Evolutionary conservation across 805 yeast species (phyloP), one percentile per base, ranked within the genome.

Genomic region (Saturnispora zaruensis): DNA sequence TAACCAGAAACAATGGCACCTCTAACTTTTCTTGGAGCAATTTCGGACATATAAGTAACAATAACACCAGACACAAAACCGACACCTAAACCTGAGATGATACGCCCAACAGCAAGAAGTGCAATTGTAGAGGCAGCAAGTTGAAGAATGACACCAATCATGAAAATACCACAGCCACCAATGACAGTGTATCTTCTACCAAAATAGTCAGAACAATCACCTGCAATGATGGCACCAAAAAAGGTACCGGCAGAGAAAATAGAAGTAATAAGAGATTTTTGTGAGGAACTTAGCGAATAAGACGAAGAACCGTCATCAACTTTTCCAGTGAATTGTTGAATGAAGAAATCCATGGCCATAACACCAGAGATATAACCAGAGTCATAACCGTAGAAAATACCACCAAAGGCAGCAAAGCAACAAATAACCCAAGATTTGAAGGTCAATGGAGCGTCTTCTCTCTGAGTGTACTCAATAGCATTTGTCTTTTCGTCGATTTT

Each of bases 1-100:
- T 90, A 90, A 51, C 90, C 76, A 6, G 90, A 88, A 34, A 95
- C 93, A 48, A 93, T 74, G 54, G 97, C 75, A 48, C 98, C 98
- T 64, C 98, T 78, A 65, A 87, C 87, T 63, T 82, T 78, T n/a
- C 91, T 78, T 21, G 99, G 98, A 4, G 97, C 96, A 63, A 90
- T 77, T 67, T 91, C 99, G 49, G 88, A 75, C 53, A 91, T 85
- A 73, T 88, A 90, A 51, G 93, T 73, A 0, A 98, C 98, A n/a
- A 97, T 87, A 50, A 88, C 83, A 50, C 91, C 72, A 3, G 97
- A 89, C 1, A 97, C 98, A 49, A 86, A 76, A 57, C 99, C 99
- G 25, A 91, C 96, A 59, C 96, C 98, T 66, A 87, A 86, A 14
- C 99, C 99, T 82, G 93, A 84, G 45, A 91, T 72, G 57, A 93